Evolutionary conservation across 768 basidiomycete genomes (phyloP).

Genomic region (Phaeotremella skinneri): DNA sequence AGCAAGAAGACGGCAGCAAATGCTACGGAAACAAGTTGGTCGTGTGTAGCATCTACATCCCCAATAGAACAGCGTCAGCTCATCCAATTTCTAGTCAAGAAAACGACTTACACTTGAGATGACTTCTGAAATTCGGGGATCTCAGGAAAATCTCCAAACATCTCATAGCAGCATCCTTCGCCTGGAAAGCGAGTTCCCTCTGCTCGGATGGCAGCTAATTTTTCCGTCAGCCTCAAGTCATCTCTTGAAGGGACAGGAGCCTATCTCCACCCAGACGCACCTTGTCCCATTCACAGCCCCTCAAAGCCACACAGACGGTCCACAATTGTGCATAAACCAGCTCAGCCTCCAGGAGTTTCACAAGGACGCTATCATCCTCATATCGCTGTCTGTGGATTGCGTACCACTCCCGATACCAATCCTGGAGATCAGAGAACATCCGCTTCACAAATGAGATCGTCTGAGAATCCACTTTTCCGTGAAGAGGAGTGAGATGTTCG

Average conservation of each 20-base stretch:
- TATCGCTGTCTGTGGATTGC: constrained; percentile 67
- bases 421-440: constrained; percentile 79
- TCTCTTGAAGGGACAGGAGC: background rate
- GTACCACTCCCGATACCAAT: constrained; percentile 88
- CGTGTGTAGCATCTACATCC: constrained; percentile 78
- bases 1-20: constrained; percentile 88
- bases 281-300: constrained; percentile 92
- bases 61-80: constrained; percentile 50
- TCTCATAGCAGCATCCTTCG: constrained; percentile 84
- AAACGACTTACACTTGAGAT: constrained; percentile 34
- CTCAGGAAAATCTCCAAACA: constrained; percentile 81
- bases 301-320: constrained; percentile 87
- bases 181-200: constrained; percentile 89
- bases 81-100: background rate
- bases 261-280: constrained; percentile 17
- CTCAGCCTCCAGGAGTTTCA: constrained; percentile 83
- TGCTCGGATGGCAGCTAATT: constrained; percentile 80
- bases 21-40: constrained; percentile 83
- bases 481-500: constrained; percentile 79
- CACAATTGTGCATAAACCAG: constrained; percentile 90
- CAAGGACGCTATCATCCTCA: constrained; percentile 79
- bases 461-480: constrained; percentile 79
- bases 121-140: constrained; percentile 50
- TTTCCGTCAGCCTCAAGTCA: background rate
- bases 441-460: constrained; percentile 83